Conservation (phyloP, 1,284 basidiomycete genomes). For the Athelia psychrophila region DNA sequence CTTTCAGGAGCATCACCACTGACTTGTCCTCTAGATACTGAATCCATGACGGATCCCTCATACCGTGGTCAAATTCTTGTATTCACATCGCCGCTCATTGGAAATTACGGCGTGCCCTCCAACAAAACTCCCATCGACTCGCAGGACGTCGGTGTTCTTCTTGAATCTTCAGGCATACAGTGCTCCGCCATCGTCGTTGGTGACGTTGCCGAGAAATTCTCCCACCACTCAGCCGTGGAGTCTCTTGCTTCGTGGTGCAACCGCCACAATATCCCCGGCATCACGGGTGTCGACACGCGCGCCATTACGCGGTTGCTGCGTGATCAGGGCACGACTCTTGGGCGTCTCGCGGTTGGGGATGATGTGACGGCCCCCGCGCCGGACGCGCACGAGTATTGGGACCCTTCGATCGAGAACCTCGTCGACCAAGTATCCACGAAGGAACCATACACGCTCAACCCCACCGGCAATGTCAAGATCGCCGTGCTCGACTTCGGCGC, state of each 20-base stretch:
- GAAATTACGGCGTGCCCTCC: slow-evolving; percentile 95
- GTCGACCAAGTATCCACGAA: slow-evolving; percentile 93
- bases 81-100: slow-evolving; percentile 97
- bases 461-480: slow-evolving; percentile 84
- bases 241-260: slow-evolving; percentile 93
- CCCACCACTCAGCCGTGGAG: slow-evolving; percentile 93
- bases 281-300: slow-evolving; percentile 97
- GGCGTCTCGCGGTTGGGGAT: slow-evolving; percentile 82
- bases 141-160: slow-evolving; percentile 85
- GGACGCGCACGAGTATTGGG: slow-evolving; percentile 77
- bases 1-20: slow-evolving; percentile 7
- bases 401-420: slow-evolving; percentile 90
- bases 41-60: slow-evolving; percentile 99
- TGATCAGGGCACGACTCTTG: slow-evolving; percentile 96
- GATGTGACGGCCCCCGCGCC: slow-evolving; percentile 69
- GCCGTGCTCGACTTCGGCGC: slow-evolving; percentile 97
- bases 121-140: slow-evolving; percentile 77
- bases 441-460: slow-evolving; percentile 84
- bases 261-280: slow-evolving; percentile 87
- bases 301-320: slow-evolving; percentile 93
- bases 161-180: slow-evolving; percentile 90
- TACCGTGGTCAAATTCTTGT: slow-evolving; percentile 98
- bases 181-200: slow-evolving; percentile 93
- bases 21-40: slow-evolving; percentile 68
- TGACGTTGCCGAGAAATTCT: slow-evolving; percentile 93